Conservation (phyloP, 306 rosid species). For the Dryas drummondii region DNA sequence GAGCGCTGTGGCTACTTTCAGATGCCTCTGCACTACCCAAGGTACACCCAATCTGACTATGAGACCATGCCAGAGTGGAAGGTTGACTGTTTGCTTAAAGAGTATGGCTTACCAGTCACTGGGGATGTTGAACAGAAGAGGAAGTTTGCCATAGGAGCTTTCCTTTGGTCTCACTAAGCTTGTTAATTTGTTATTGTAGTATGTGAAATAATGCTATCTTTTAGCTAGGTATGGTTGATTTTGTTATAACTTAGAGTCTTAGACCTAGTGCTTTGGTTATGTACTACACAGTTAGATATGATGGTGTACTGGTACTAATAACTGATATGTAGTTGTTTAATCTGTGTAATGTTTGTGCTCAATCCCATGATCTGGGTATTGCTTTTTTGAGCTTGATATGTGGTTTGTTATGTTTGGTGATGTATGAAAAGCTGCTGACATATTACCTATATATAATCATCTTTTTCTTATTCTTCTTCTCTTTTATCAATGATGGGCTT, state of each 20-base stretch:
- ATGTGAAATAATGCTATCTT: neutral
- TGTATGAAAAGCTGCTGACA: no score
- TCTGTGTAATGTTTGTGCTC: no score
- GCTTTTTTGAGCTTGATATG: no score
- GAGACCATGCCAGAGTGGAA: constrained; percentile 73
- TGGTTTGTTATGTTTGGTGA: no score
- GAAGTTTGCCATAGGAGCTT: constrained; percentile 63
- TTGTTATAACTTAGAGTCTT: neutral
- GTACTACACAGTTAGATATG: neutral
- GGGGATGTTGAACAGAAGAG: constrained; percentile 53
- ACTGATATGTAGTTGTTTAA: no score
- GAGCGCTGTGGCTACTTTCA: constrained; percentile 39
- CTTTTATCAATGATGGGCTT: no score
- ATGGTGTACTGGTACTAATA: no score
- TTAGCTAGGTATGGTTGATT: neutral
- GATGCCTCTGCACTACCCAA: constrained; percentile 74
- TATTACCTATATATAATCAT: no score
- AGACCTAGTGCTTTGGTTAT: neutral
- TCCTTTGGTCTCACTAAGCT: constrained; percentile 43
- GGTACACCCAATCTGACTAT: constrained; percentile 53
- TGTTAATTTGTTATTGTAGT: neutral
- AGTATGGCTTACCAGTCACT: constrained; percentile 56
- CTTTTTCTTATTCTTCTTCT: no score
- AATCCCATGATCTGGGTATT: no score
- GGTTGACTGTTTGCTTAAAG: constrained; percentile 57